Base-by-base conservation (phyloP, 306 rosid species). In the Castanea sativa region DNA sequence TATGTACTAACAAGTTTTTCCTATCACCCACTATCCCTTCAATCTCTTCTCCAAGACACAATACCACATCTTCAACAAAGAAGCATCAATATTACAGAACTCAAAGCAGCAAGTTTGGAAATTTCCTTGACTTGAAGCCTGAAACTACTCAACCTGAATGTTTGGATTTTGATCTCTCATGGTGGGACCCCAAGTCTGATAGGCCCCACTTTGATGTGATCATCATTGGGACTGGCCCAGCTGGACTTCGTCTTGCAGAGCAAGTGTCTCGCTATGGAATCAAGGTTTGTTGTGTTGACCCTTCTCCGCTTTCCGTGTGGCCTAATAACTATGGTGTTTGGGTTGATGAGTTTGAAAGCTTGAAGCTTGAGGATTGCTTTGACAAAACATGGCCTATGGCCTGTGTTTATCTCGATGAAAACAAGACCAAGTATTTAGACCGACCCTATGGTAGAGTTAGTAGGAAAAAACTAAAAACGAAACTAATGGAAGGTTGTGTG, bases 271-370 rank as follows among this genome's bases (percentile, higher is more conserved):
- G 75, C 15, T 89, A 82, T 32, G 97, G 91, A 38, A 73, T 92
- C 55, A 84, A 91, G 92, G 98, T 94, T 52, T 94, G 98, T 78
- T 86, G 92, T 35, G 86, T 92, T 71, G 98, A 94, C 76, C 97
- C 98, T 23, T 78, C 87, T 11, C 98, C 98, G 3, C 87, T 91
- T 35, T 87, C 91, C 65, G 10, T 80, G 63, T 92, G 98, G 98
- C 92, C 97, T n/a, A 94, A 91, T 71, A 94, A 94, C 76, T 92
- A 94, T 18, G 98, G 97, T 58, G 94, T 88, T 13, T 94, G 97
- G 98, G 82, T 83, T 1, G 97, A 94, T 70, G 97, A 94, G 87
- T 88, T 92, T 82, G 88, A 86, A 80, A 73, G 69, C 25, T 74
- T 92, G 78, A 90, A 84, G 7, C 92, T 92, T 33, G 84, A 88